Percentiles rank a stretch among this genome's conserved stretches.
Evolutionary conservation across 2,329 filamentous ascomycete species (phyloP).

Genomic region (Camillea tinctor): DNA sequence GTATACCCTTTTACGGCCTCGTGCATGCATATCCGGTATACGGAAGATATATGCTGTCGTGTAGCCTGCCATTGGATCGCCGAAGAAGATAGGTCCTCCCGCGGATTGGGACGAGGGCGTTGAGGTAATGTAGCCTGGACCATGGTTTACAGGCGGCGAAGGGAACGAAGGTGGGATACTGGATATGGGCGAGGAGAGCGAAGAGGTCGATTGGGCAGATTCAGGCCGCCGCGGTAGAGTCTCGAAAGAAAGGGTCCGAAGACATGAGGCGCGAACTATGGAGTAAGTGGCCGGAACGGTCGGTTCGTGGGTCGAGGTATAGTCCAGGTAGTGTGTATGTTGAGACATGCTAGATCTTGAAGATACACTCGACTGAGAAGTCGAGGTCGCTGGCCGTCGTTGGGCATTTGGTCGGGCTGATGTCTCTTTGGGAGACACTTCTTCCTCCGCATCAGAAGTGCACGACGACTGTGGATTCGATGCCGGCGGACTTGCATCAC

Average conservation of each 20-base stretch:
- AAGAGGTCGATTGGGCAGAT: conserved; percentile 33
- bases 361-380: conserved; percentile 53
- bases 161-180: conserved; percentile 40
- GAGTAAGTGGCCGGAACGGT: conserved; percentile 61
- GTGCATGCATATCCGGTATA: conserved; percentile 65
- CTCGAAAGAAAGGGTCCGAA: conserved; percentile 66
- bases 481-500: conserved; percentile 49
- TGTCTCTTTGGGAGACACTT: conserved; percentile 29
- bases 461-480: conserved; percentile 49
- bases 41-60: conserved; percentile 71
- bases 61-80: conserved; percentile 63
- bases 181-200: conserved; percentile 27
- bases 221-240: conserved; percentile 58
- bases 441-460: conserved; percentile 52
- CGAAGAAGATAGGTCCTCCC: conserved; percentile 66
- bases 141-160: conserved; percentile 36
- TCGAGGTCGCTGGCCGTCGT: conserved; percentile 45
- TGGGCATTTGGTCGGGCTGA: conserved; percentile 33
- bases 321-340: conserved; percentile 65
- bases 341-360: conserved; percentile 47
- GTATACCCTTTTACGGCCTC: conserved; percentile 68
- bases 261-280: conserved; percentile 64
- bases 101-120: conserved; percentile 47
- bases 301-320: conserved; percentile 67
- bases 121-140: conserved; percentile 51